Evolutionary conservation across 768 basidiomycete genomes (phyloP), one percentile per base, ranked within the genome.

Genomic region (Piloderma croceum): DNA sequence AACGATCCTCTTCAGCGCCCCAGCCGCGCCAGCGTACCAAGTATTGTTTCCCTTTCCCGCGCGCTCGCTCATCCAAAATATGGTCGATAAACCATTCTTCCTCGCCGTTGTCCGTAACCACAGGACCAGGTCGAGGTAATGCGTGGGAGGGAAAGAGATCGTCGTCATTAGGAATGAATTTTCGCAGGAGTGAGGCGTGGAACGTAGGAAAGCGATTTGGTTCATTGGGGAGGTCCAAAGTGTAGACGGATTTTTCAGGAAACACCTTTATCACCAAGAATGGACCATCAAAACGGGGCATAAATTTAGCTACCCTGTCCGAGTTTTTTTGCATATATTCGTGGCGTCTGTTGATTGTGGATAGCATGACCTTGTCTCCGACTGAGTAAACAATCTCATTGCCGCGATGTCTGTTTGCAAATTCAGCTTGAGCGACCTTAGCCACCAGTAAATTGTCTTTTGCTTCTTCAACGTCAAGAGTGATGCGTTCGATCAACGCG

Each of bases 141-240:
- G n/a, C n/a, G 0, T 63, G 53, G 0, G 54, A 53, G 1, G 70
- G 69, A 47, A 72, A 74, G 0, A 58, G 37, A 0, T 39, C 4
- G 23, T 60, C 47, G 38, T 73, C 62, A 43, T 72, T 74, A 0
- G 64, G 52, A 3, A 50, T 6, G 27, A 61, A 60, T 1, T 40
- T 49, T 0, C 43, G 27, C 0, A 69, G 41, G 19, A 62, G 50
- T 3, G 53, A 63, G 0, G 59, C 48, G 38, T 74, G 66, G 47
- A 69, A 72, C 0, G n/a, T n/a, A n/a, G n/a, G n/a, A n/a, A n/a
- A n/a, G n/a, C n/a, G n/a, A n/a, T n/a, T n/a, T n/a, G n/a, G 48
- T 61, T 43, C 56, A 18, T 51, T 53, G 3, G 64, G 44, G 0
- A 61, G 29, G 6, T 60, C 42, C 0, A 61, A 42, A 0, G 55